Evolutionary conservation across 495 filamentous ascomycete genomes (phyloP).

Genomic region (Talaromyces proteolyticus): DNA sequence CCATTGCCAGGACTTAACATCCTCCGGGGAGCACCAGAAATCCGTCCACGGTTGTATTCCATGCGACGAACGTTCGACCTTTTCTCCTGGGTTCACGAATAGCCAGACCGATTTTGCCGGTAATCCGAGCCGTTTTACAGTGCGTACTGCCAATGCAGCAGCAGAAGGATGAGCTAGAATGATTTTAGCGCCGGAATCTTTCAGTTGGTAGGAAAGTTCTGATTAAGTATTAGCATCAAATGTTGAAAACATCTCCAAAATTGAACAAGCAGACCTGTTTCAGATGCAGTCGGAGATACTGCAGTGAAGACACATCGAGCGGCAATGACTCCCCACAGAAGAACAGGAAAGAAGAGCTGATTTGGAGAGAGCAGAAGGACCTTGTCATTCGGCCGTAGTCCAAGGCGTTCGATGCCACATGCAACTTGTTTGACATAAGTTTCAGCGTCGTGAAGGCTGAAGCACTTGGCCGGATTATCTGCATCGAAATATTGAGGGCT

Average conservation of each 20-base stretch:
- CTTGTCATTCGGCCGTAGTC: no score
- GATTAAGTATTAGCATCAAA: slow-evolving; percentile 11
- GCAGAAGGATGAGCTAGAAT: slow-evolving; percentile 47
- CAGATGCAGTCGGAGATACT: slow-evolving; percentile 56
- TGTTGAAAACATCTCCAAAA: not conserved
- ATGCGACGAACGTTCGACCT: slow-evolving; percentile 26
- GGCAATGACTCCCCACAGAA: no score
- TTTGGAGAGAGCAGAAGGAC: no score
- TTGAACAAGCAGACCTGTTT: slow-evolving; percentile 10
- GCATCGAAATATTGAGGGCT: no score
- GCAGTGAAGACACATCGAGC: slow-evolving; percentile 76
- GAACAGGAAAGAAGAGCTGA: no score
- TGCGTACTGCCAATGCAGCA: slow-evolving; percentile 30
- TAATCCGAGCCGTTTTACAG: slow-evolving; percentile 34
- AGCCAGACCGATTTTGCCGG: slow-evolving; percentile 36
- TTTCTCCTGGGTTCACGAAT: slow-evolving; percentile 37
- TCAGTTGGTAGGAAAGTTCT: slow-evolving; percentile 70
- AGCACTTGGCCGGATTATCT: no score
- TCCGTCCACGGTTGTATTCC: not conserved
- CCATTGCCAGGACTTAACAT: slow-evolving; percentile 16
- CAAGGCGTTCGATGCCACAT: no score
- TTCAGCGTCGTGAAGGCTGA: no score
- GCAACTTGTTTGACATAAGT: no score
- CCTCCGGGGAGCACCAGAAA: not conserved
- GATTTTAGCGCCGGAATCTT: slow-evolving; percentile 61